Conservation (phyloP, 176 grass and related monocot species). For the Poa pratensis region DNA sequence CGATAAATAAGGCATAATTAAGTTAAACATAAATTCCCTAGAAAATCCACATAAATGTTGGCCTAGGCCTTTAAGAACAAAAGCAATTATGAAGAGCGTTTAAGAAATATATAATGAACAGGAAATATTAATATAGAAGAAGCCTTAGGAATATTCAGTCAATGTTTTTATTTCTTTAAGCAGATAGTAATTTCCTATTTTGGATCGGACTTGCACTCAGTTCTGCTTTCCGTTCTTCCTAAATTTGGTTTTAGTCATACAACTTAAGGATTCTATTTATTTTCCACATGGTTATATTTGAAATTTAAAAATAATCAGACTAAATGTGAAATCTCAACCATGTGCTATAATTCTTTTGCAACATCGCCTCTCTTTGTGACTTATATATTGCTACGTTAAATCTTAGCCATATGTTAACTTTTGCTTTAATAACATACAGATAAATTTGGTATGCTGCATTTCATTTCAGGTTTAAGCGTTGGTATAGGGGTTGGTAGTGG, state of each 20-base stretch:
- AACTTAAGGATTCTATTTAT: not conserved
- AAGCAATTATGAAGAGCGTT: not conserved
- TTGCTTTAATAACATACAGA: not conserved
- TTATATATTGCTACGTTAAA: not conserved
- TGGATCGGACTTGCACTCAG: not conserved
- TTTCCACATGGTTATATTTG: not conserved
- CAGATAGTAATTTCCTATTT: not conserved
- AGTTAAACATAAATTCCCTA: not conserved
- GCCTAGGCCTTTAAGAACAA: not conserved
- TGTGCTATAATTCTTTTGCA: not conserved
- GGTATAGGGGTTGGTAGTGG: constrained; percentile 13
- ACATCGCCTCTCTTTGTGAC: not conserved
- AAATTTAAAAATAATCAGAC: not conserved
- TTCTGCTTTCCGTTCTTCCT: not conserved
- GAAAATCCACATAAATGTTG: not conserved
- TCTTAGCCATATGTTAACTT: not conserved
- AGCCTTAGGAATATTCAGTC: not conserved
- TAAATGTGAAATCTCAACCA: not conserved
- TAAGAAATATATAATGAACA: not conserved
- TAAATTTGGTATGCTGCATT: not conserved
- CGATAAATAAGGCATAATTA: not conserved
- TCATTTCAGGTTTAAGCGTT: constrained; percentile 6
- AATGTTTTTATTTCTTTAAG: not conserved
- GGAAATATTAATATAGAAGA: not conserved
- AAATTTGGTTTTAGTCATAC: not conserved